Percentiles rank a stretch among this genome's conserved stretches.
phyloP scores from a whole-genome alignment of 2,329 filamentous ascomycete genomes.

The Ceratocystis colombiana region DNA sequence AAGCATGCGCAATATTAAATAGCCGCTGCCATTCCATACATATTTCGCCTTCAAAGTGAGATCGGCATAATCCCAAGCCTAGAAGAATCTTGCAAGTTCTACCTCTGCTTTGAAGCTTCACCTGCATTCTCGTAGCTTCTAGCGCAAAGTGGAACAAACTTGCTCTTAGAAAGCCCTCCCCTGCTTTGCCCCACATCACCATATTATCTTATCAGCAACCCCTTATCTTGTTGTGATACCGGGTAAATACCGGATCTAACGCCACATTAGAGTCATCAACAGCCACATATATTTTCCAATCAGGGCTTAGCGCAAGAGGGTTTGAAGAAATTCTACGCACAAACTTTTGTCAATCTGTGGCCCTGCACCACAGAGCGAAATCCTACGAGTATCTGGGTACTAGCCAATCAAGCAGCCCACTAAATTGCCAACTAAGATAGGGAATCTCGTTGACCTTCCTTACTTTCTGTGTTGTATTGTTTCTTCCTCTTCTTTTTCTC shows the following conservation, averaged over 20 bases:
- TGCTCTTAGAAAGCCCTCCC: constrained; percentile 2
- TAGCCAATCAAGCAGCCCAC: constrained; percentile 23
- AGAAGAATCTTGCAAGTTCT: background rate
- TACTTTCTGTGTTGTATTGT: constrained; percentile 25
- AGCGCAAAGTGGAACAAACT: constrained; percentile 21
- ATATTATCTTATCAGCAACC: background rate
- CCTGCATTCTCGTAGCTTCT: constrained; percentile 37
- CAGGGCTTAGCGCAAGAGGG: constrained; percentile 35
- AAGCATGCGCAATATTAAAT: constrained; percentile 3
- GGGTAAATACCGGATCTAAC: background rate
- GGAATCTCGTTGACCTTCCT: constrained; percentile 30
- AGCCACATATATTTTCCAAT: constrained; percentile 27
- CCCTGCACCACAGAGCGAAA: constrained; percentile 26
- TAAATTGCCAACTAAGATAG: constrained; percentile 26
- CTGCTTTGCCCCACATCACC: background rate
- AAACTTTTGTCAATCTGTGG: constrained; percentile 32
- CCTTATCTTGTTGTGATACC: constrained; percentile 17
- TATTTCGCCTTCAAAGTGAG: constrained; percentile 19
- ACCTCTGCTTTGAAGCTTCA: constrained; percentile 27
- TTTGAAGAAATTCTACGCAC: constrained; percentile 35
- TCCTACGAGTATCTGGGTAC: constrained; percentile 21
- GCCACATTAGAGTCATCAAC: background rate
- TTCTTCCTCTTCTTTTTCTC: constrained; percentile 26
- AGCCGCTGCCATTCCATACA: background rate
- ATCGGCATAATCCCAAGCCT: background rate